Evolutionary conservation across 176 grass and related monocot genomes (phyloP).

Genomic region (Phyllostachys edulis): DNA sequence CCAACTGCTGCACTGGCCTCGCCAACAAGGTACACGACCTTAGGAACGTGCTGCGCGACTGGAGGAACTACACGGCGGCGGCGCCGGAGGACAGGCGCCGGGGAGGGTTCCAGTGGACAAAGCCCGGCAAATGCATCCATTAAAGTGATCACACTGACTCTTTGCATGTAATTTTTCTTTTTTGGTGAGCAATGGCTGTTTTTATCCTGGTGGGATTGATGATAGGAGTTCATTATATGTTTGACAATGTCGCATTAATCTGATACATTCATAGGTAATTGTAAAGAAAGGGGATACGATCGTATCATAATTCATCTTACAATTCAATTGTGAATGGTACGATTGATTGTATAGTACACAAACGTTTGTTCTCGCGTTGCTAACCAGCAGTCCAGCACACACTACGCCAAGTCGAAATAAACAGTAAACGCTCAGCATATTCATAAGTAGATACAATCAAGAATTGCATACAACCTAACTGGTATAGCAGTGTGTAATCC

Average conservation of each 20-base stretch:
- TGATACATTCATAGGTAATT: neutral
- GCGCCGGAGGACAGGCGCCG: slow-evolving; percentile 5
- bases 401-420: too few relatives aligned
- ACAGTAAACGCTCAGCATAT: too few relatives aligned
- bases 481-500: neutral
- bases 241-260: neutral
- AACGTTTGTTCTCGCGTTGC: neutral
- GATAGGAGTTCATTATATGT: neutral
- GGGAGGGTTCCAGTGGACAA: slow-evolving; percentile 45
- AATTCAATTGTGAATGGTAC: neutral
- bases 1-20: slow-evolving; percentile 78
- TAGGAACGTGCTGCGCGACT: slow-evolving; percentile 58
- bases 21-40: slow-evolving; percentile 60
- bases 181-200: neutral
- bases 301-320: neutral
- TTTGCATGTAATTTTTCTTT: neutral
- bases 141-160: neutral
- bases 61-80: slow-evolving; percentile 58
- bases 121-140: slow-evolving; percentile 42
- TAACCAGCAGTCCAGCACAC: too few relatives aligned
- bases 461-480: neutral
- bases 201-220: neutral
- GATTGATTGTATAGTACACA: neutral
- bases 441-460: too few relatives aligned
- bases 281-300: neutral